Evolutionary conservation across 306 rosid species (phyloP).

Genomic region (Styphnolobium japonicum): DNA sequence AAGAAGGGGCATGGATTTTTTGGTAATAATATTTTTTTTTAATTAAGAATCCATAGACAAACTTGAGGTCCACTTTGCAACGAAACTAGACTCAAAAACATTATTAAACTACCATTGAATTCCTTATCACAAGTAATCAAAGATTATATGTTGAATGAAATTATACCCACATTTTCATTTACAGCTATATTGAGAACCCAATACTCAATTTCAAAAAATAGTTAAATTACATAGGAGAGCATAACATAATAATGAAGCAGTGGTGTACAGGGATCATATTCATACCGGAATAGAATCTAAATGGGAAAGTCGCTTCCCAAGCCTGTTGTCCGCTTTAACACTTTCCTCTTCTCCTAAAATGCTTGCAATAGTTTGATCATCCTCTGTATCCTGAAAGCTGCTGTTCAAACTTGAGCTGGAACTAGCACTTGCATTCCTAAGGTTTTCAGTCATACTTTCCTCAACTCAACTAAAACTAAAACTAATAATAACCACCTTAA

Average conservation of each 20-base stretch:
- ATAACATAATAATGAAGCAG: background rate
- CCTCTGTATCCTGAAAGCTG: constrained; percentile 78
- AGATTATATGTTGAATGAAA: background rate
- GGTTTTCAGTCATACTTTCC: constrained; percentile 56
- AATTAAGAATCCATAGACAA: background rate
- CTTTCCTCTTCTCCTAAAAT: constrained; percentile 69
- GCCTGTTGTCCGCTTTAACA: constrained; percentile 41
- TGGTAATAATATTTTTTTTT: background rate
- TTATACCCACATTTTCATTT: background rate
- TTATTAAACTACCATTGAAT: background rate
- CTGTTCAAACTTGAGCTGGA: constrained; percentile 90
- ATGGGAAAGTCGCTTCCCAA: constrained; percentile 89
- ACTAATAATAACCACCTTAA: constrained; percentile 10
- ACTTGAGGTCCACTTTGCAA: background rate
- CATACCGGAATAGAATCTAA: constrained; percentile 89
- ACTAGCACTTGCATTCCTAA: constrained; percentile 74
- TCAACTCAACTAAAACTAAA: background rate
- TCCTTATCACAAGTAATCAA: background rate
- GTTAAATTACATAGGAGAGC: background rate
- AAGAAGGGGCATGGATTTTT: background rate
- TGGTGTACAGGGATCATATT: too few relatives aligned
- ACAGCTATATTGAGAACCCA: background rate
- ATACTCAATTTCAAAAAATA: background rate
- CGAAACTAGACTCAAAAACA: background rate
- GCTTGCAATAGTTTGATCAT: constrained; percentile 82